phyloP scores from a whole-genome alignment of 768 basidiomycete genomes.

The Pisolithus microcarpus region DNA sequence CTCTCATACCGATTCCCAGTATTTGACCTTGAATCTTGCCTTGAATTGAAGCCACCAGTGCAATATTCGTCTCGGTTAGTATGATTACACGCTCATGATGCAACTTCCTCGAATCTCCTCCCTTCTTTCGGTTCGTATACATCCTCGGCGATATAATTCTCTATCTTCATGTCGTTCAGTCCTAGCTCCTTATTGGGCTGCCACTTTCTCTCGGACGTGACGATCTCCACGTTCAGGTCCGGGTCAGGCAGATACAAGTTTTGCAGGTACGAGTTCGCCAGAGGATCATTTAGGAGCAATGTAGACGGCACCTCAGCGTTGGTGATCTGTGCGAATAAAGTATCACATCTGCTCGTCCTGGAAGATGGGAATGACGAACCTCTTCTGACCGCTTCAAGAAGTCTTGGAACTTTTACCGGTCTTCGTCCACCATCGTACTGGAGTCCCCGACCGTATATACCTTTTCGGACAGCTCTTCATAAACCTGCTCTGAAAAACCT shows the following conservation, averaged over 20 bases:
- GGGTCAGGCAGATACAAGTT: constrained; percentile 96
- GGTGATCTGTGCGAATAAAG: constrained; percentile 51
- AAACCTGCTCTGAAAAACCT: constrained; percentile 89
- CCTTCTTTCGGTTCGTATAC: neutral
- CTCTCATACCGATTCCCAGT: too few relatives aligned
- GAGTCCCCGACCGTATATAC: constrained; percentile 74
- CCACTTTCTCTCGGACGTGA: constrained; percentile 75
- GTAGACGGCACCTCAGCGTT: constrained; percentile 77
- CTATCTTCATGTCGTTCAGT: constrained; percentile 83
- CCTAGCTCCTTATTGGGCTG: constrained; percentile 95
- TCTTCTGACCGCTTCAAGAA: constrained; percentile 76
- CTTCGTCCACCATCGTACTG: constrained; percentile 29
- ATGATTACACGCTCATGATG: too few relatives aligned
- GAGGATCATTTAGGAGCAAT: constrained; percentile 88
- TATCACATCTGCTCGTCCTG: neutral
- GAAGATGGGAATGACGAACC: constrained; percentile 32
- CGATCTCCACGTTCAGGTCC: constrained; percentile 87
- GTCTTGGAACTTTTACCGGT: constrained; percentile 52
- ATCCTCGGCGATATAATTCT: constrained; percentile 27
- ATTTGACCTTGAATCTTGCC: too few relatives aligned
- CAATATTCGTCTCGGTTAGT: too few relatives aligned
- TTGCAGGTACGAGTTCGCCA: constrained; percentile 93
- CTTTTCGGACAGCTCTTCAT: constrained; percentile 90
- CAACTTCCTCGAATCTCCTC: neutral
- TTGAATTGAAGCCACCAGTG: too few relatives aligned